Conservation (phyloP, 2,329 filamentous ascomycete genomes). For the Ophiostoma angusticollis region DNA sequence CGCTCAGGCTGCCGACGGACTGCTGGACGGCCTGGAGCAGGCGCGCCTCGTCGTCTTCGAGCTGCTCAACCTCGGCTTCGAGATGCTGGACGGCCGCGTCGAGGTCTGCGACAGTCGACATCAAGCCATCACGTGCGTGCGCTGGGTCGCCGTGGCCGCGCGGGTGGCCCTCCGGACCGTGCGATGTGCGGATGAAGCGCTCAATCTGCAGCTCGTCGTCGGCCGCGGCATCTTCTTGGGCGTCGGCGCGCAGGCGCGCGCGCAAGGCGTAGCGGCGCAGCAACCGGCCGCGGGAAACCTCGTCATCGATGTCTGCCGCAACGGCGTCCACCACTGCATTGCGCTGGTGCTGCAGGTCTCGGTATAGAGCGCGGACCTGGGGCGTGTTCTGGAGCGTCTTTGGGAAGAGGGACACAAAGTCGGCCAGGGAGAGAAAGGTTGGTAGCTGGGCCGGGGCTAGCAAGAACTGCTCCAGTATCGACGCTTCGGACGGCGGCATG, state of each 20-base stretch:
- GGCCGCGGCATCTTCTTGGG: slow-evolving; percentile 41
- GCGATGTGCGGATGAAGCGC: slow-evolving; percentile 33
- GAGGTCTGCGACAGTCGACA: slow-evolving; percentile 55
- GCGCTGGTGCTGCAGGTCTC: slow-evolving; percentile 65
- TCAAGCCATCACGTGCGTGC: too few species aligned
- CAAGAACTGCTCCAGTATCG: slow-evolving; percentile 66
- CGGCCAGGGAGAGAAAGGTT: slow-evolving; percentile 56
- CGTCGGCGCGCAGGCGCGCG: slow-evolving; percentile 37
- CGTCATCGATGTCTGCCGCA: slow-evolving; percentile 49
- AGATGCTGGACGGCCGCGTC: slow-evolving; percentile 52
- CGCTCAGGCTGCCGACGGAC: slow-evolving; percentile 62
- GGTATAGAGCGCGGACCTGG: slow-evolving; percentile 59
- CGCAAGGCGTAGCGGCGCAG: slow-evolving; percentile 45
- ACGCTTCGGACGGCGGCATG: slow-evolving; percentile 58
- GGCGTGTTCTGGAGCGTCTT: slow-evolving; percentile 50
- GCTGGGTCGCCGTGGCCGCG: background rate
- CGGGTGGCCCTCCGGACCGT: slow-evolving; percentile 14
- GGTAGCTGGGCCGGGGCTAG: slow-evolving; percentile 63
- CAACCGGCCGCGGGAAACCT: slow-evolving; percentile 45
- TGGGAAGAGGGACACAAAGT: slow-evolving; percentile 69
- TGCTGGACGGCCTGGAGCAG: slow-evolving; percentile 50
- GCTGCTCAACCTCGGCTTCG: slow-evolving; percentile 51
- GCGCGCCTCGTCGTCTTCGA: slow-evolving; percentile 51
- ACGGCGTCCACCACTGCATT: slow-evolving; percentile 56
- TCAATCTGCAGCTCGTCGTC: slow-evolving; percentile 55